Conservation (phyloP, 306 rosid genomes). For the Biancaea sappan region DNA sequence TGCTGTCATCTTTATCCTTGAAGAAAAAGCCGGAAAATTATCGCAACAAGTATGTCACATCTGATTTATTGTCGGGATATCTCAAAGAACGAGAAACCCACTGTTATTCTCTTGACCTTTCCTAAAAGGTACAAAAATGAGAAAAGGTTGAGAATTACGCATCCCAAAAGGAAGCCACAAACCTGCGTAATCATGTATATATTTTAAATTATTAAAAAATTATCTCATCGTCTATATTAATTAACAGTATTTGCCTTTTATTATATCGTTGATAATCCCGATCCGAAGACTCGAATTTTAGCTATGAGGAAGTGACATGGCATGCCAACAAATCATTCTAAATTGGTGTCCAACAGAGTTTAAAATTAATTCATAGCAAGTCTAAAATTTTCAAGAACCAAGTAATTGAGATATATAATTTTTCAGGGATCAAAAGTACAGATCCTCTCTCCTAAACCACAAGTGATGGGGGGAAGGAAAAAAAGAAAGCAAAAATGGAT, state of each 20-base stretch:
- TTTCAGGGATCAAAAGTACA: too few species aligned
- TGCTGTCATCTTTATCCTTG: constrained; percentile 1
- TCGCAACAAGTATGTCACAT: not conserved
- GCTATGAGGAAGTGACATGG: not conserved
- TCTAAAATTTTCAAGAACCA: too few species aligned
- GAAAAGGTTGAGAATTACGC: not conserved
- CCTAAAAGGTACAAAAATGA: not conserved
- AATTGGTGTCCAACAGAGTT: not conserved
- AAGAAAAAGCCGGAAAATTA: constrained; percentile 1
- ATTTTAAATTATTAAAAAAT: not conserved
- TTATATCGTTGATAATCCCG: not conserved
- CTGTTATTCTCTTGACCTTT: not conserved
- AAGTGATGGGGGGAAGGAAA: too few species aligned
- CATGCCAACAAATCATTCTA: constrained; percentile 1
- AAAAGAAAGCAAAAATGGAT: too few species aligned
- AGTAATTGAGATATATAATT: too few species aligned
- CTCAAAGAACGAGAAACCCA: not conserved
- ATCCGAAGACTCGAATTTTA: not conserved
- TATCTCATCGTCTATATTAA: not conserved
- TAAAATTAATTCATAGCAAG: too few species aligned
- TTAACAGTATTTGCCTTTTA: not conserved
- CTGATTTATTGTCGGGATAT: not conserved
- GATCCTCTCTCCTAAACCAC: too few species aligned
- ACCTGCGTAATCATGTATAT: not conserved
- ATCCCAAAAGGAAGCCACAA: not conserved